Conservation (phyloP, 257 asterid genomes). For the Solanum lycopersicoides region DNA sequence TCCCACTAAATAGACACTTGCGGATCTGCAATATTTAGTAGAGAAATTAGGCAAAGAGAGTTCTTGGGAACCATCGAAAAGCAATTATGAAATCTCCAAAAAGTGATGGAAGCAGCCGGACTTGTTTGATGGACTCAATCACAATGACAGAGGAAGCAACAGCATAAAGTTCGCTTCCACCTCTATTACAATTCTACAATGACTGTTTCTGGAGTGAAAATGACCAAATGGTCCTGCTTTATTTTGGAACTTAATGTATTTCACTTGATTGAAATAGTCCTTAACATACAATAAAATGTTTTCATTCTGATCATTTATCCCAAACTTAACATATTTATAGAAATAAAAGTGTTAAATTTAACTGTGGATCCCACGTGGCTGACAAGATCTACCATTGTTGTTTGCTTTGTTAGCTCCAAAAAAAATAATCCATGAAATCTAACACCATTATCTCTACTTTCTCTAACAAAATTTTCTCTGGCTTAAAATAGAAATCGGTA, state of each 20-base stretch:
- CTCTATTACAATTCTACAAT: not conserved
- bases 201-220: not conserved
- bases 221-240: not conserved
- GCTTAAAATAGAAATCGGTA: not conserved
- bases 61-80: not conserved
- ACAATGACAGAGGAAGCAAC: not conserved
- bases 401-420: not conserved
- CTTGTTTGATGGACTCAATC: not conserved
- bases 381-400: not conserved
- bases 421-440: too few relatives aligned
- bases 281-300: too few relatives aligned
- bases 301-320: not conserved
- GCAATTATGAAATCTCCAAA: not conserved
- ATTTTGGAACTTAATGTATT: not conserved
- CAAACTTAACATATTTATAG: not conserved
- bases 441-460: not conserved
- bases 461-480: not conserved
- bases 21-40: slow-evolving; percentile 54
- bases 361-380: not conserved
- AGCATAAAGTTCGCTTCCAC: not conserved
- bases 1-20: slow-evolving; percentile 45
- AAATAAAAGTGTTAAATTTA: not conserved
- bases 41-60: not conserved
- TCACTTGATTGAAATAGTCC: not conserved
- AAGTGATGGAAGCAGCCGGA: not conserved